These are phyloP conservation scores for Starmerella stigmatis DNA, from an alignment of 805 yeast genomes.

Conservation along the genomic window DNA sequence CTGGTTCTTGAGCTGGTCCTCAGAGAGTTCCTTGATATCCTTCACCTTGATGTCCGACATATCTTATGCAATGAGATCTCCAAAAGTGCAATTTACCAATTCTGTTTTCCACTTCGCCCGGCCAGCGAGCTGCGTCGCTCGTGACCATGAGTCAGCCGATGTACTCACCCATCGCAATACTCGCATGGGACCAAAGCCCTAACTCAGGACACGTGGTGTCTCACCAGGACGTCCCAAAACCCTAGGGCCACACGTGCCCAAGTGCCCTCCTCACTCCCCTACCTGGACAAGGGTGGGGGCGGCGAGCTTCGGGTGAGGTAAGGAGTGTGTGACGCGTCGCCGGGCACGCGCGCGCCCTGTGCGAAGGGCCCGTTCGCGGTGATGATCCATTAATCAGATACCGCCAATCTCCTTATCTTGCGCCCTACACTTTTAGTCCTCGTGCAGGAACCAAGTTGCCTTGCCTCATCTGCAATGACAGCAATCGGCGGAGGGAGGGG, in stretches of 20 bases:
- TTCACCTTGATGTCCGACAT: conserved; percentile 56
- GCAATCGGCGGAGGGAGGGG: not conserved
- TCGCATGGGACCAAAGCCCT: conserved; percentile 4
- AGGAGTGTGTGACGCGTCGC: conserved; percentile 2
- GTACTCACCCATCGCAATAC: not conserved
- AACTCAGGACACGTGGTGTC: not conserved
- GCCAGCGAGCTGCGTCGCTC: conserved; percentile 5
- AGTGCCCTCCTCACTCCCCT: no score
- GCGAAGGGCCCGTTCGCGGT: not conserved
- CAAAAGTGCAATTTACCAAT: not conserved
- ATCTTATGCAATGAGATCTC: conserved; percentile 9
- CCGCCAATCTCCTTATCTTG: not conserved
- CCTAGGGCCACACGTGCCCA: no score
- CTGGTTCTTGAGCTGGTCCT: conserved; percentile 90
- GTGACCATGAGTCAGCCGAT: conserved; percentile 1
- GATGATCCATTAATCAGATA: conserved; percentile 1
- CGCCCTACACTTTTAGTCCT: conserved; percentile 3
- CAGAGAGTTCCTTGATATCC: conserved; percentile 94
- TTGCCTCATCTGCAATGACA: not conserved
- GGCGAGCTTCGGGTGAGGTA: no score
- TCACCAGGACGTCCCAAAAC: not conserved
- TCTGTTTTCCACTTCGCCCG: conserved; percentile 5
- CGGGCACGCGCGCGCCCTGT: no score
- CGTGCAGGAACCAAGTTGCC: not conserved
- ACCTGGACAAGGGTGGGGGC: no score